Base-by-base conservation (phyloP, 495 filamentous ascomycete species). In the Polyplosphaeria fusca region DNA sequence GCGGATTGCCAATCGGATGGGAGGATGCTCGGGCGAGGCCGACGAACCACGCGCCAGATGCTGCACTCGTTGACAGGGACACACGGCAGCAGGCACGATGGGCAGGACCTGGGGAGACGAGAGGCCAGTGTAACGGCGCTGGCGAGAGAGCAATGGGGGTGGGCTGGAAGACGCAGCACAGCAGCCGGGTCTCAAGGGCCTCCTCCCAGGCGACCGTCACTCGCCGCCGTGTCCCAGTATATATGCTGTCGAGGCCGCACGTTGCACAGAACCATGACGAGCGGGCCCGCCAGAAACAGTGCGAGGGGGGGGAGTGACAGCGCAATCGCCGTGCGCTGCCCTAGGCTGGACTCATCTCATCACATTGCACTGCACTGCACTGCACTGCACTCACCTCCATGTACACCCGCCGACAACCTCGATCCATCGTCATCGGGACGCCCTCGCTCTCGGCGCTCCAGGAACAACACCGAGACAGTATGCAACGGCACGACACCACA, bases 1-100 rank as follows among this genome's bases (percentile, higher is more conserved):
- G 30, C 11, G 44, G 43, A 26, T 38, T 51, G 52, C 60, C 52
- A 64, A 64, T 64, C 55, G 60, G 60, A 64, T 48, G 54, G 37
- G 48, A 28, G 16, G 35, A 43, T 28, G 60, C 48, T 28, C 26
- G 30, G 32, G 42, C 48, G 54, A 27, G 47, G 52, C 53, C n/a
- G 60, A 53, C 60, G 53, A 58, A 63, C 53, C 60, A 57, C 47
- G 54, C 19, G 40, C 16, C 47, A 30, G 58, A 35, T 23, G 5
- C 26, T 39, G 44, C 32, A 13, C 45, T 52, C 20, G 20, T 20
- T 32, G 49, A 42, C 60, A 64, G 49, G 60, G 54, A 61, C 60
- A 35, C 30, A n/a, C n/a, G 43, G 47, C 44, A 24, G 55, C 28
- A 40, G 50, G 37, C 60, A 49, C 60, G 54, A 63, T 55, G 3